phyloP scores from a whole-genome alignment of 2,329 filamentous ascomycete genomes.

The Fusarium mexicanum region DNA sequence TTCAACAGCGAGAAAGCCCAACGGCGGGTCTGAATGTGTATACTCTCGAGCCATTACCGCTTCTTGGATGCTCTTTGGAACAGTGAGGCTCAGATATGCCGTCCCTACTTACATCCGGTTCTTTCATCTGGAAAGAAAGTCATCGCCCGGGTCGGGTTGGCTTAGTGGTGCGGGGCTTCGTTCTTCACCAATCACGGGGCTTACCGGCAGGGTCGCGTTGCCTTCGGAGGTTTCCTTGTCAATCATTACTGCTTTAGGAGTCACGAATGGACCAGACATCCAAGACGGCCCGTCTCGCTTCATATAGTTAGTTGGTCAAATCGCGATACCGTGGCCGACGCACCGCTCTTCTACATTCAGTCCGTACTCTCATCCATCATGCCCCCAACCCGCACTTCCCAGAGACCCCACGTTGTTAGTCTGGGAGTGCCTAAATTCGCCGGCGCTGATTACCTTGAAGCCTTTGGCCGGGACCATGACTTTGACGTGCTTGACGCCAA shows the following conservation, averaged over 20 bases:
- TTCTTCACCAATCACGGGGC: slow-evolving; percentile 17
- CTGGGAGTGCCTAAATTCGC: slow-evolving; percentile 52
- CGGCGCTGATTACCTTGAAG: slow-evolving; percentile 50
- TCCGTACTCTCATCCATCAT: background rate
- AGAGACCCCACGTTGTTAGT: slow-evolving; percentile 52
- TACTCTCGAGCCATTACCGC: background rate
- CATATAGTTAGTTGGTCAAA: background rate
- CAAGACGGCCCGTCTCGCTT: background rate
- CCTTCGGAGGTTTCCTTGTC: background rate
- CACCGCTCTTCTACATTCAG: background rate
- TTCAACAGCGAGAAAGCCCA: slow-evolving; percentile 51
- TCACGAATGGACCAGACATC: background rate
- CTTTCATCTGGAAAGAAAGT: background rate
- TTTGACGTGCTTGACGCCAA: slow-evolving; percentile 49
- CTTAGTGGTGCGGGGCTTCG: background rate
- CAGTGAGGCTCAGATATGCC: background rate
- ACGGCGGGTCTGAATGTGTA: slow-evolving; percentile 30
- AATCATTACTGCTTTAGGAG: background rate
- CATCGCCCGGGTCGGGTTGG: background rate
- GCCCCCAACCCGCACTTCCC: slow-evolving; percentile 22
- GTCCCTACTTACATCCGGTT: background rate
- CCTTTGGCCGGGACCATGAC: slow-evolving; percentile 49
- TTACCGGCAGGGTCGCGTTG: background rate
- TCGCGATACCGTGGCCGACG: background rate
- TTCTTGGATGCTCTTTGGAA: background rate